These are phyloP conservation scores for Lentinus polychrous DNA, from an alignment of 1,284 basidiomycete genomes.

Conservation along the genomic window DNA sequence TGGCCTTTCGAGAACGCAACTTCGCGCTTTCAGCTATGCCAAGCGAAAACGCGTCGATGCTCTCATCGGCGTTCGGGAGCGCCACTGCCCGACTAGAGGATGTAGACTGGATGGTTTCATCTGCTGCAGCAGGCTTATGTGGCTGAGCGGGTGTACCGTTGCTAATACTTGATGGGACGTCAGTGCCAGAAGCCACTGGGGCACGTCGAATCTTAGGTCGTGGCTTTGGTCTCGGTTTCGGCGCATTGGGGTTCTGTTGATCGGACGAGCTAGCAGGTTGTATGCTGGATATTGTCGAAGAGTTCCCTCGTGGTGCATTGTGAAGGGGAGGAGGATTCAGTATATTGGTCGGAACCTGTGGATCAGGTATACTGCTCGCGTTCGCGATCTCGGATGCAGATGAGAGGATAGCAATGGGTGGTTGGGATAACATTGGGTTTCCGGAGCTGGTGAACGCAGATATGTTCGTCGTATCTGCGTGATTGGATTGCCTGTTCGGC, in stretches of 20 bases:
- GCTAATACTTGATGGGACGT: background rate
- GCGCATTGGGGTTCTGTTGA: background rate
- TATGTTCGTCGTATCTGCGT: background rate
- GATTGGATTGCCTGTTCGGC: background rate
- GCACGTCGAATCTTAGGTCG: background rate
- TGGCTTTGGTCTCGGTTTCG: background rate
- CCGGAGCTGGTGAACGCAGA: background rate
- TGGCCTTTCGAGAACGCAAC: conserved; percentile 27
- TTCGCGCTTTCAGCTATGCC: conserved; percentile 42
- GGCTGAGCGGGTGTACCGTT: background rate
- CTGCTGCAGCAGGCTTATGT: too few species aligned
- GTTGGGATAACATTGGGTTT: conserved; percentile 4
- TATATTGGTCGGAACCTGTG: background rate
- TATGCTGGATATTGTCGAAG: conserved; percentile 11
- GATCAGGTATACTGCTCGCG: background rate
- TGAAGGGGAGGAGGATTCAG: background rate
- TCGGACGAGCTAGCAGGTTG: conserved; percentile 6
- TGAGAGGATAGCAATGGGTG: conserved; percentile 10
- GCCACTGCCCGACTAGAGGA: conserved; percentile 5
- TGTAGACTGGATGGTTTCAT: conserved; percentile 2
- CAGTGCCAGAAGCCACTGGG: background rate
- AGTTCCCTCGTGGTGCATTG: background rate
- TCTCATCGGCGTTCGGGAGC: conserved; percentile 5
- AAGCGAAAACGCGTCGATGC: conserved; percentile 17
- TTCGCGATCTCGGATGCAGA: conserved; percentile 3